Evolutionary conservation across 2,329 filamentous ascomycete species (phyloP).

Genomic region (Aspergillus terreus): DNA sequence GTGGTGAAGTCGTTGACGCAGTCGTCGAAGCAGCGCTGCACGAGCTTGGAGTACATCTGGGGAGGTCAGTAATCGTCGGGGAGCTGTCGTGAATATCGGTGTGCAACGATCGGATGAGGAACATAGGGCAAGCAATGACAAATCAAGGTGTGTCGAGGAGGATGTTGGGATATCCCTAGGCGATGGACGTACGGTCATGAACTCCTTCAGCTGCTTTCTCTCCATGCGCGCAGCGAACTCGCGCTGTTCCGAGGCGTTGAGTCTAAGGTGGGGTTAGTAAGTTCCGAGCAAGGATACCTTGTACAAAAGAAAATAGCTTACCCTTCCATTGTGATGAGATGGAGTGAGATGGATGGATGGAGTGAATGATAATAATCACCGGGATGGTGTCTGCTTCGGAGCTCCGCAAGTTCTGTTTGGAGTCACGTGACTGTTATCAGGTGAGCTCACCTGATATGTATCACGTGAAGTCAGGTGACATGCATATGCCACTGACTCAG

Average conservation of each 20-base stretch:
- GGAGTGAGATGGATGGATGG: neutral
- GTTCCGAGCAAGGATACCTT: neutral
- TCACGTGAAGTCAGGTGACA: neutral
- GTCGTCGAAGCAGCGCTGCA: conserved; percentile 78
- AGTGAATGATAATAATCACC: neutral
- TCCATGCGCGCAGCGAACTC: conserved; percentile 94
- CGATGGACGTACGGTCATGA: conserved; percentile 75
- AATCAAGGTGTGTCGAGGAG: neutral
- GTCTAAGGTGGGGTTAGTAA: conserved; percentile 44
- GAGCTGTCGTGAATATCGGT: too few species aligned
- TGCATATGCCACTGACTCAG: conserved; percentile 3
- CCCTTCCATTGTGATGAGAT: conserved; percentile 34
- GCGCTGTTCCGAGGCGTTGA: conserved; percentile 77
- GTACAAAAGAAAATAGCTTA: conserved; percentile 16
- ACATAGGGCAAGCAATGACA: neutral
- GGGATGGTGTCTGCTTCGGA: conserved; percentile 12
- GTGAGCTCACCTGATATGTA: neutral
- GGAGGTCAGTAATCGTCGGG: neutral
- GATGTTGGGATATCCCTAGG: neutral
- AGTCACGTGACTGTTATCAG: neutral
- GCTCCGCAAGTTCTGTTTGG: conserved; percentile 21
- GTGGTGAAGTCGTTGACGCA: conserved; percentile 99
- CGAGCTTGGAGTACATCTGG: conserved; percentile 62
- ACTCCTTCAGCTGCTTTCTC: conserved; percentile 98
- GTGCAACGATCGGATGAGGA: too few species aligned